Evolutionary conservation across 148 eudicot genomes (phyloP), one percentile per base, ranked within the genome.

Genomic region (Mesembryanthemum crystallinum): DNA sequence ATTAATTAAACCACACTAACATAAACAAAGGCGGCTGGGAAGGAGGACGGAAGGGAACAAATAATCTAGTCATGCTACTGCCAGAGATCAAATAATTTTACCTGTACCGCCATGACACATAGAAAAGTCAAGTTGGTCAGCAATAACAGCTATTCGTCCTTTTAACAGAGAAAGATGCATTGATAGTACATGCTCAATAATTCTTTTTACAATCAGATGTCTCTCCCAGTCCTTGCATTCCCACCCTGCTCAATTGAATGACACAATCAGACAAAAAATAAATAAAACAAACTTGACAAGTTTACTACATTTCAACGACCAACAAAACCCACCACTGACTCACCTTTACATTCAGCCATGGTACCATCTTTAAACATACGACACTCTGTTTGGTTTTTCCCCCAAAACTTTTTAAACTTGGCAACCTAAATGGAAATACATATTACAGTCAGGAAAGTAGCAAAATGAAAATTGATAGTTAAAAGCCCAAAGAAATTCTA

Each of bases 121-220:
- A 60, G 85, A 84, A 75, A 95, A 95, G 82, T 95, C 98, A 77
- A 95, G 98, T 82, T 95, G 97, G 79, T 95, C 96, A 25, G 86
- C 89, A 83, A 75, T 75, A 54, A 83, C 76, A 59, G 64, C 69
- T 60, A 95, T 73, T 51, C 85, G 82, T 74, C 88, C 91, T 75
- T 81, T 79, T 23, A 86, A 71, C 71, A 95, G 64, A 73, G 96
- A 87, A 63, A 95, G 90, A 89, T 95, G 98, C 23, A 82, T 85
- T 73, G 81, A 76, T 72, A 95, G 74, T 74, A 92, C 87, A 79
- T 92, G 84, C 82, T 92, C 97, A 23, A 83, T 71, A 52, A 95
- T 89, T 67, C 83, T 85, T 82, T 92, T 90, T 25, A 92, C 81
- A 49, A 95, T 89, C 64, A 90, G 89, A 89, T 94, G 92, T 63